Conservation (phyloP, 2,329 filamentous ascomycete genomes). For the Verticillium isaacii region DNA sequence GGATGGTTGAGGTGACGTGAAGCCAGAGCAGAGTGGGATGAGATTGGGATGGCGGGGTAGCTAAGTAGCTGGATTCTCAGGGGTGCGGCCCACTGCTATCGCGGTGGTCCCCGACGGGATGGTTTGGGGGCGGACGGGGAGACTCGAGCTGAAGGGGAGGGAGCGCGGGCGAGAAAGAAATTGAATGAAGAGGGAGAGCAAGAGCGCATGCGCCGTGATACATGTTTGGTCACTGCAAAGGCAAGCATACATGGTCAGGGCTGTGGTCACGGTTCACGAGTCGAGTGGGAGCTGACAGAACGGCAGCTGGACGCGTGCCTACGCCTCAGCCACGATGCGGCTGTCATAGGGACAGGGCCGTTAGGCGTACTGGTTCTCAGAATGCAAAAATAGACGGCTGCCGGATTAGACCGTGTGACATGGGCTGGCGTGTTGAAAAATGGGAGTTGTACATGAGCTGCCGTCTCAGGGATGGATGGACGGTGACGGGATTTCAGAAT, state of each 20-base stretch:
- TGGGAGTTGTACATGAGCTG: no score
- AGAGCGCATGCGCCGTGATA: no score
- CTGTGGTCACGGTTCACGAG: no score
- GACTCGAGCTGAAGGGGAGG: background rate
- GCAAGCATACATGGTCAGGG: no score
- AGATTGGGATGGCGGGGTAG: slow-evolving; percentile 4
- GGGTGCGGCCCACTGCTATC: background rate
- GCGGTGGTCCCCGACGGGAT: background rate
- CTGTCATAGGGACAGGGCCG: background rate
- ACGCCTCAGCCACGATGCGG: background rate
- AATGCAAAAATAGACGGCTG: background rate
- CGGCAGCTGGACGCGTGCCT: background rate
- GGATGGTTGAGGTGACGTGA: background rate
- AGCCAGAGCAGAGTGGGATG: background rate
- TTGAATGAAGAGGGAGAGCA: no score
- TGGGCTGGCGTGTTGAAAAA: background rate
- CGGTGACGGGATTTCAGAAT: no score
- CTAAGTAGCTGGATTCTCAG: background rate
- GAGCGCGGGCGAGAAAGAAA: no score
- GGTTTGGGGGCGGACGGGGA: background rate
- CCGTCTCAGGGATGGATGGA: no score
- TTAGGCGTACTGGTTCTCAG: background rate
- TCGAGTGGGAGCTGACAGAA: background rate
- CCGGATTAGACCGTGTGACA: background rate
- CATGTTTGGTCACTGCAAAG: no score